Evolutionary conservation across 1,284 basidiomycete species (phyloP).

Genomic region (Moesziomyces sp.): DNA sequence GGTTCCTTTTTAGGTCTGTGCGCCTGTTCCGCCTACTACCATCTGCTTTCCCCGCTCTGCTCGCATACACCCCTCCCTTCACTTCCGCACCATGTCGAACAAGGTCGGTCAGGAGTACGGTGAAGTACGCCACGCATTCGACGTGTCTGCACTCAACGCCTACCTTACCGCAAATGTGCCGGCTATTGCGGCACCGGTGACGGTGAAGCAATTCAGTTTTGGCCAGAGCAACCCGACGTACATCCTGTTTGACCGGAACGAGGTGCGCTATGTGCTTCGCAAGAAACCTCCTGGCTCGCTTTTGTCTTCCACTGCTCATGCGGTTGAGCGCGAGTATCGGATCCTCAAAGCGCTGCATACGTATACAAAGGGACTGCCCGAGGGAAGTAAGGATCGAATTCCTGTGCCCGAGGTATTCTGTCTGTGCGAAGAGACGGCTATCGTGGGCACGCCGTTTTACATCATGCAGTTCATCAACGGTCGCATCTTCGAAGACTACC

Average conservation of each 20-base stretch:
- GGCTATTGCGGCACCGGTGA: slow-evolving; percentile 76
- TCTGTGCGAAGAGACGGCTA: slow-evolving; percentile 75
- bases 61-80: too few relatives aligned
- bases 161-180: slow-evolving; percentile 76
- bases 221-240: slow-evolving; percentile 88
- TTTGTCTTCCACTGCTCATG: slow-evolving; percentile 88
- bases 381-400: slow-evolving; percentile 69
- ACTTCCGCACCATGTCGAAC: background rate
- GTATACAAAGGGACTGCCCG: slow-evolving; percentile 32
- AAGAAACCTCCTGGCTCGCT: slow-evolving; percentile 92
- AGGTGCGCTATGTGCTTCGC: slow-evolving; percentile 81
- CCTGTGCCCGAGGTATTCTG: slow-evolving; percentile 87
- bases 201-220: slow-evolving; percentile 87
- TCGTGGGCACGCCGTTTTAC: slow-evolving; percentile 92
- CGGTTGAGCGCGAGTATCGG: slow-evolving; percentile 89
- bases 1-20: too few relatives aligned
- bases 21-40: too few relatives aligned
- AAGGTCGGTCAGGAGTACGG: slow-evolving; percentile 56
- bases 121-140: slow-evolving; percentile 49
- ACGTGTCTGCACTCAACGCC: slow-evolving; percentile 50
- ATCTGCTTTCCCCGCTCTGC: too few relatives aligned
- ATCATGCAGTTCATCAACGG: slow-evolving; percentile 91
- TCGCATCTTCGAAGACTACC: slow-evolving; percentile 86
- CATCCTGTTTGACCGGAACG: slow-evolving; percentile 75
- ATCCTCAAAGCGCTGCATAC: slow-evolving; percentile 75